Evolutionary conservation across 2,329 filamentous ascomycete species (phyloP), one percentile per base, ranked within the genome.

Genomic region (Geoglossum cookeanum): DNA sequence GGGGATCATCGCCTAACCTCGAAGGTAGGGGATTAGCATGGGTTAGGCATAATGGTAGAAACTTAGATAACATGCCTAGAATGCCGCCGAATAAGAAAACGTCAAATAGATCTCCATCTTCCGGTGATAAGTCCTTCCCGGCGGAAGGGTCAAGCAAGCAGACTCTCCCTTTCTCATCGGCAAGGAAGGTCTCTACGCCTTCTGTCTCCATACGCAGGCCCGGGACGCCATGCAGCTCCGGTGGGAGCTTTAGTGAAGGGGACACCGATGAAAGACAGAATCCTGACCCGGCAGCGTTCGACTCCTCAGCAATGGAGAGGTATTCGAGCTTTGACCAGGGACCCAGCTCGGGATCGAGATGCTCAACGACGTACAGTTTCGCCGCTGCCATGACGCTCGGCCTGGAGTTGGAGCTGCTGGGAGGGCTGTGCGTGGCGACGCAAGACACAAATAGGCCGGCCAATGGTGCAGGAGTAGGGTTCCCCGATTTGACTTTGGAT

Each of bases 41-140:
- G 13, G 22, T 15, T 1, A 29, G 9, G n/a, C 27, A 55, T 27
- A 30, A 11, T 32, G 13, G 17, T n/a, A 7, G n/a, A 11, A 8
- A 42, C 32, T 11, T 17, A 32, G 13, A 17, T 7, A 56, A 49
- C 57, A 27, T n/a, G 92, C 89, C 92, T 61, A 98, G 73, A 65
- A 98, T 98, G 13, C 92, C 92, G 51, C 92, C 92, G 71, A 98
- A 98, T 51, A 98, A 72, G 67, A 97, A 98, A 8, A 87, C 84
- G 65, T 94, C 87, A 70, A 98, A 98, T 1, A 69, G 72, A 37
- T 86, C 80, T 27, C 81, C 87, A 71, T 98, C 92, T 59, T 85
- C 82, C 0, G 92, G 92, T 53, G 78, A 80, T 64, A 98, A 70
- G 66, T 98, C 92, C 66, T 83, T 80, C 60, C 78, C 76, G 3